phyloP scores from a whole-genome alignment of 2,329 filamentous ascomycete genomes.

The Juglanconis oblonga region DNA sequence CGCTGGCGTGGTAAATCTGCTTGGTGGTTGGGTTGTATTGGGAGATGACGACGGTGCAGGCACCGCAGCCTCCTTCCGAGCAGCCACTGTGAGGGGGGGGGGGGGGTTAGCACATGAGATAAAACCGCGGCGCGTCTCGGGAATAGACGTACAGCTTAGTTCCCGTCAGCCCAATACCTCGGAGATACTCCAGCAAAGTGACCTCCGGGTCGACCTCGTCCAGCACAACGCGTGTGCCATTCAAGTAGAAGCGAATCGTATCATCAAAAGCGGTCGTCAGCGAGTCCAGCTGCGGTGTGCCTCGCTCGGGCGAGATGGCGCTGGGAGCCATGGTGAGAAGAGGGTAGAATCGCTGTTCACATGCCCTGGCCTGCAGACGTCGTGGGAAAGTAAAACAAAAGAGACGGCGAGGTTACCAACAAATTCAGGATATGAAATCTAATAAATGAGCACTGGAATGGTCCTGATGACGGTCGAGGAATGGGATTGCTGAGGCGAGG shows the following conservation, averaged over 20 bases:
- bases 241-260: constrained; percentile 87
- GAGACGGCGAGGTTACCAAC: background rate
- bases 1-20: constrained; percentile 90
- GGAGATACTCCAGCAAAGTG: constrained; percentile 87
- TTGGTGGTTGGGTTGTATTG: constrained; percentile 92
- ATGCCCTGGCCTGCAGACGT: background rate
- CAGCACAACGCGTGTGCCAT: constrained; percentile 83
- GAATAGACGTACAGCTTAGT: constrained; percentile 69
- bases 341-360: background rate
- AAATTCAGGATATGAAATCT: background rate
- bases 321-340: constrained; percentile 52
- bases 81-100: constrained; percentile 60
- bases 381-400: background rate
- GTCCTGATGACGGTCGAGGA: too few relatives aligned
- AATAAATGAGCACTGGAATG: background rate
- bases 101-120: background rate
- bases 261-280: constrained; percentile 81
- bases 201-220: constrained; percentile 88
- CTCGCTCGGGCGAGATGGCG: constrained; percentile 49
- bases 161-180: constrained; percentile 88
- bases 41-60: constrained; percentile 92
- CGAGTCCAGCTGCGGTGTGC: constrained; percentile 37
- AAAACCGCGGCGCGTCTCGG: background rate
- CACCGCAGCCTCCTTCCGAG: constrained; percentile 93
- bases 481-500: background rate